Evolutionary conservation across 768 basidiomycete species (phyloP).

Genomic region (Pisolithus sp.): DNA sequence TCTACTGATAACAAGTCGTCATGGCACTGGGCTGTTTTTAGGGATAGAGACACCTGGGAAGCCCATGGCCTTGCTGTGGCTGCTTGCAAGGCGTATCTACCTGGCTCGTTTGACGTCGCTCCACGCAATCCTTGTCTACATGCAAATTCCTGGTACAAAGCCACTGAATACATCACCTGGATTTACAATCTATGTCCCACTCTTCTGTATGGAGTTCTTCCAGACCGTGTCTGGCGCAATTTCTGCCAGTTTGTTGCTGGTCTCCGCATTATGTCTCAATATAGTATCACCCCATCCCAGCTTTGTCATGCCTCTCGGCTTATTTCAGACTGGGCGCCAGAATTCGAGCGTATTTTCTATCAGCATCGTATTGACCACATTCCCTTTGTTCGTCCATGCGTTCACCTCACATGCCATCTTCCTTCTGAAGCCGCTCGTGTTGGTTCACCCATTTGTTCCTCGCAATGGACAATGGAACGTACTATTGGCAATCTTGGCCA

Average conservation of each 20-base stretch:
- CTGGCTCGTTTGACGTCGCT: conserved; percentile 14
- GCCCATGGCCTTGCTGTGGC: conserved; percentile 7
- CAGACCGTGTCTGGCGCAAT: conserved; percentile 8
- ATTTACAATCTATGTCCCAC: conserved; percentile 12
- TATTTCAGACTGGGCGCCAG: conserved; percentile 15
- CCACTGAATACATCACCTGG: conserved; percentile 15
- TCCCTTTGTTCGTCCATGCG: conserved; percentile 21
- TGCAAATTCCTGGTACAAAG: conserved; percentile 12
- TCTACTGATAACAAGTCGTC: neutral
- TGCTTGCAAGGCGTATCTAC: conserved; percentile 8
- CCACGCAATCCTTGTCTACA: conserved; percentile 11
- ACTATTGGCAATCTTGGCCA: conserved; percentile 23
- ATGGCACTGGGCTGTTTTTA: neutral
- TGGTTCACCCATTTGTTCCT: conserved; percentile 16
- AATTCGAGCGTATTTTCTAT: conserved; percentile 26
- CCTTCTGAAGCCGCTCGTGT: conserved; percentile 14
- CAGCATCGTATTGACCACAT: conserved; percentile 16
- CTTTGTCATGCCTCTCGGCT: conserved; percentile 4
- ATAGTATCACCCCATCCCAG: conserved; percentile 6
- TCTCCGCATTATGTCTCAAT: conserved; percentile 15
- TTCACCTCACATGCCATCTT: conserved; percentile 23
- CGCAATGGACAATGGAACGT: conserved; percentile 28
- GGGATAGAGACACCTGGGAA: neutral
- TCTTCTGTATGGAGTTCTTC: conserved; percentile 10
- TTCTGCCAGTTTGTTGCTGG: conserved; percentile 18